These are phyloP conservation scores for Saturnispora hagleri DNA, from an alignment of 805 yeast genomes.

Conservation along the genomic window DNA sequence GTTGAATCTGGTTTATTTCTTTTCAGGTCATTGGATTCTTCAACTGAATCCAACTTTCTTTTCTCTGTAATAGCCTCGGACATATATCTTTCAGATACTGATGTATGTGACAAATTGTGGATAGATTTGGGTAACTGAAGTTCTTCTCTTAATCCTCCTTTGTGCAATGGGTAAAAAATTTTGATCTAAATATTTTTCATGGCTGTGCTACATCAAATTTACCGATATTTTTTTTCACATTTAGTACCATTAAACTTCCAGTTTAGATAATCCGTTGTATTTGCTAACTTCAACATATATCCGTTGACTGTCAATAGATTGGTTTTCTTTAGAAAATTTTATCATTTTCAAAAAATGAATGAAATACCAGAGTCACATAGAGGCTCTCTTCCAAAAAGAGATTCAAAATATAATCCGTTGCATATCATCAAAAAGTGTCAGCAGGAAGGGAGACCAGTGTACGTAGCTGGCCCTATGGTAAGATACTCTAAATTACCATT, in stretches of 20 bases:
- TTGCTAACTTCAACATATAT: not conserved
- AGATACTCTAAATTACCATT: constrained; percentile 91
- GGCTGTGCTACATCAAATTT: not conserved
- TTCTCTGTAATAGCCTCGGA: not conserved
- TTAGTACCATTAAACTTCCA: not conserved
- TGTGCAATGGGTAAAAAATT: not conserved
- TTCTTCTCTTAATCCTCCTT: not conserved
- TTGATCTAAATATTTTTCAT: not conserved
- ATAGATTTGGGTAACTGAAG: not conserved
- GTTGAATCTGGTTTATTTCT: constrained; percentile 2
- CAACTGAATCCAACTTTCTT: constrained; percentile 6
- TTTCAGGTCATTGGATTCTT: constrained; percentile 3
- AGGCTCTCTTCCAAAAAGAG: constrained; percentile 20
- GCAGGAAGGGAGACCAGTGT: constrained; percentile 44
- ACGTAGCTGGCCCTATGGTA: constrained; percentile 92
- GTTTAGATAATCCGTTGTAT: not conserved
- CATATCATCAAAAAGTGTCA: constrained; percentile 40
- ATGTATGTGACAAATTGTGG: not conserved
- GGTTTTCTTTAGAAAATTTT: not conserved
- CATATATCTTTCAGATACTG: not conserved
- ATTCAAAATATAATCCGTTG: constrained; percentile 43
- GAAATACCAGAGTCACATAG: not conserved
- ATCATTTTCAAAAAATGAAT: not conserved
- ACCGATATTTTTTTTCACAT: not conserved
- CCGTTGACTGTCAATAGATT: not conserved